Percentiles rank a stretch among this genome's conserved stretches.
These are phyloP conservation scores for Hsuehochloa calcarea DNA, from an alignment of 176 grass and related monocot species.

Conservation along the genomic window DNA sequence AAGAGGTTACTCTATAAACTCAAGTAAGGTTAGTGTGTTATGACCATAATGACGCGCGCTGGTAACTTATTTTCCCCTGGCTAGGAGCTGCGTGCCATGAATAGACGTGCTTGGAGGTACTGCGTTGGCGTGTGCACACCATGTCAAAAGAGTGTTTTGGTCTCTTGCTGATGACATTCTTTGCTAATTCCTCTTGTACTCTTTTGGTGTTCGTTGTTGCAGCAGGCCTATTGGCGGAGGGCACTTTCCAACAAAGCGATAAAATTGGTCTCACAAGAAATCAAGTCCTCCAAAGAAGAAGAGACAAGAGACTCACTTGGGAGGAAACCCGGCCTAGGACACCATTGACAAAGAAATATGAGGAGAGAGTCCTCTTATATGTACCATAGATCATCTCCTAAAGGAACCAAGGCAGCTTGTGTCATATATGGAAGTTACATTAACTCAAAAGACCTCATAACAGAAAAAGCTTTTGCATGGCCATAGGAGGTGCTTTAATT, in stretches of 20 bases:
- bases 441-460: background rate
- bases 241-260: constrained; percentile 11
- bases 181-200: no score
- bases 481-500: no score
- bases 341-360: constrained; percentile 11
- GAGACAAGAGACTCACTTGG: constrained; percentile 40
- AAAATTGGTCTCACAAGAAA: constrained; percentile 40
- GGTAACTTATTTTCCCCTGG: no score
- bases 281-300: constrained; percentile 32
- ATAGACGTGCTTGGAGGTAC: constrained; percentile 41
- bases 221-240: constrained; percentile 23
- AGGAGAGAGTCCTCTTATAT: background rate
- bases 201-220: constrained; percentile 19
- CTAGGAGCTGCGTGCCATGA: constrained; percentile 18
- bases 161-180: constrained; percentile 11
- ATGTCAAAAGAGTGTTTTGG: constrained; percentile 43
- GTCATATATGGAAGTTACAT: background rate
- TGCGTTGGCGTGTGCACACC: constrained; percentile 24
- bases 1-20: no score
- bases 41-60: no score
- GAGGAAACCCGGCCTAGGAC: constrained; percentile 17
- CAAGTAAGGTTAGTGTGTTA: no score
- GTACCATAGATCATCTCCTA: background rate
- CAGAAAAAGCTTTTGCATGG: background rate
- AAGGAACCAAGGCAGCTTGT: background rate